Percentiles rank a stretch among this genome's conserved stretches.
phyloP scores from a whole-genome alignment of 1,139 yeast genomes.

The Pichia terricola region DNA sequence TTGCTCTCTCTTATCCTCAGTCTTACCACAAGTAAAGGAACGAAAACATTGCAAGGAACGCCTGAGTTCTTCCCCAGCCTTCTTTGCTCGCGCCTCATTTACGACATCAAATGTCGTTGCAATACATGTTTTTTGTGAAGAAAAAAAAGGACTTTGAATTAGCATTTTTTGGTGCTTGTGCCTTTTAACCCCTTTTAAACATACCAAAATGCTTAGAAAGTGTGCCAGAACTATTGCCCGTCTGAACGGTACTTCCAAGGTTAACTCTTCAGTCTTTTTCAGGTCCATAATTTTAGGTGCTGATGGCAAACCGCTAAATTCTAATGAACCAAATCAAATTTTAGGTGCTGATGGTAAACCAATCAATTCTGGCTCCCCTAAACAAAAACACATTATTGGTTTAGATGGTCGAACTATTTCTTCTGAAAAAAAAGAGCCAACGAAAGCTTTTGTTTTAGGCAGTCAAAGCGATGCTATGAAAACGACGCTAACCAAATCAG shows the following conservation, averaged over 20 bases:
- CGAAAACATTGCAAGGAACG: no score
- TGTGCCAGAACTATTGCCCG: not conserved
- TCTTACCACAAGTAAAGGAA: no score
- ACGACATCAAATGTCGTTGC: no score
- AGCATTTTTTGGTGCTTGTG: no score
- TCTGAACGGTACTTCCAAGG: not conserved
- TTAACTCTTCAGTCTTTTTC: not conserved
- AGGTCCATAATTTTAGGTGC: slow-evolving; percentile 6
- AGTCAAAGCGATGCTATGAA: slow-evolving; percentile 4
- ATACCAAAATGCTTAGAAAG: not conserved
- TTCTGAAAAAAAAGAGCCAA: not conserved
- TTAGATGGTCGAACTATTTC: slow-evolving; percentile 8
- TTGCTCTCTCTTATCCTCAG: no score
- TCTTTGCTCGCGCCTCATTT: no score
- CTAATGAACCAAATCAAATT: not conserved
- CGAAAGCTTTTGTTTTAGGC: not conserved
- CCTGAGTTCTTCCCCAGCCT: no score
- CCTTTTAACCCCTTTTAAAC: not conserved
- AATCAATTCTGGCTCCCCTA: not conserved
- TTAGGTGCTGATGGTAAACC: slow-evolving; percentile 9
- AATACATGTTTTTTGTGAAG: no score
- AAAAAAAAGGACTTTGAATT: no score
- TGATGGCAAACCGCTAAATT: slow-evolving; percentile 5
- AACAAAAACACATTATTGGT: not conserved
- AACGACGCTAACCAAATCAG: slow-evolving; percentile 4